Evolutionary conservation across 106 monocot genomes (phyloP).

Genomic region (Dioscorea alata): DNA sequence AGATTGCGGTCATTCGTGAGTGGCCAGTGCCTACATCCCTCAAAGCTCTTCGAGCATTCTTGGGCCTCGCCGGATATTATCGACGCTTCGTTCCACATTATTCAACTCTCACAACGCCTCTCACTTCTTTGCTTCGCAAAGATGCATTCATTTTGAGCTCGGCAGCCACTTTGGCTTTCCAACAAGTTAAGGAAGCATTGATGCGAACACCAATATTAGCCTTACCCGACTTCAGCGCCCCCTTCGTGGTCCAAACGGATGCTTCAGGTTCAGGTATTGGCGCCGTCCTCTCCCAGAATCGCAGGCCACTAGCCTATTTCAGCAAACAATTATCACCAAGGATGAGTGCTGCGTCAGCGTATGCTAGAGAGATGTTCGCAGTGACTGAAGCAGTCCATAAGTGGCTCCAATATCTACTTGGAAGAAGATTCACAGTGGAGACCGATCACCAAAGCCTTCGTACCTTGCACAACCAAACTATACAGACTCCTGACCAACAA

Average conservation of each 20-base stretch:
- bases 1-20: not conserved
- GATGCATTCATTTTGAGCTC: not conserved
- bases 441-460: too few species aligned
- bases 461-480: not conserved
- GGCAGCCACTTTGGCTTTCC: not conserved
- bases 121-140: not conserved
- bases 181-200: not conserved
- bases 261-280: not conserved
- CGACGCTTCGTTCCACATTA: not conserved
- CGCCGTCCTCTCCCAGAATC: not conserved
- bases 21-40: not conserved
- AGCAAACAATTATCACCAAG: not conserved
- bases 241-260: not conserved
- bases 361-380: not conserved
- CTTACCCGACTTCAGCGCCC: not conserved
- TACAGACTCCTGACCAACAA: not conserved
- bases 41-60: not conserved
- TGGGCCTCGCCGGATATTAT: not conserved
- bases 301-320: not conserved
- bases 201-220: not conserved
- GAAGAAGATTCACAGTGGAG: too few species aligned
- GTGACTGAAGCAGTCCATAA: not conserved
- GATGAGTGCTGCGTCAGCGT: not conserved
- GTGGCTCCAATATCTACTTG: not conserved
- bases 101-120: not conserved